phyloP scores from a whole-genome alignment of 176 grass and related monocot genomes.

The Sorghum bicolor region DNA sequence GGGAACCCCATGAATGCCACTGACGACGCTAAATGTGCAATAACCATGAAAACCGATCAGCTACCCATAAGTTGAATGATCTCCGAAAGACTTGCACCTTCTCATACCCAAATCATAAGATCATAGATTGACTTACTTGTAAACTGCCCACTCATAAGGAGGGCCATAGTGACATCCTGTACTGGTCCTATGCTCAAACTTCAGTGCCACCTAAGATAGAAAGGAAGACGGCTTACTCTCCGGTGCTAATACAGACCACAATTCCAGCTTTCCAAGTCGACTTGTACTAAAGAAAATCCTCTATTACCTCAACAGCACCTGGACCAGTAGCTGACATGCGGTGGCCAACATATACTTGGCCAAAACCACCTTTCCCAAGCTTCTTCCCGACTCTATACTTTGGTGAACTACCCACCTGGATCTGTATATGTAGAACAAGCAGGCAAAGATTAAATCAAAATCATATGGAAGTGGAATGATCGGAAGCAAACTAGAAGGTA shows the following conservation, averaged over 20 bases:
- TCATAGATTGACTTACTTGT: slow-evolving; percentile 65
- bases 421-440: slow-evolving; percentile 40
- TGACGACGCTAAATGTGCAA: slow-evolving; percentile 46
- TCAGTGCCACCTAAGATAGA: slow-evolving; percentile 73
- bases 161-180: slow-evolving; percentile 91
- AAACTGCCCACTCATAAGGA: slow-evolving; percentile 95
- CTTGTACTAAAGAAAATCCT: background rate
- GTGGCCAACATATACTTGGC: slow-evolving; percentile 97
- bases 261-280: background rate
- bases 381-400: slow-evolving; percentile 80
- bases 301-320: slow-evolving; percentile 67
- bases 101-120: slow-evolving; percentile 13
- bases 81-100: slow-evolving; percentile 18
- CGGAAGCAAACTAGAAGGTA: background rate
- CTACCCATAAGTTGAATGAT: slow-evolving; percentile 3
- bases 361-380: slow-evolving; percentile 98
- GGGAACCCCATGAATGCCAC: slow-evolving; percentile 89
- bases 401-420: slow-evolving; percentile 87
- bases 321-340: slow-evolving; percentile 54
- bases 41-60: slow-evolving; percentile 25
- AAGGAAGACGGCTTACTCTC: background rate
- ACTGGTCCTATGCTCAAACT: slow-evolving; percentile 94
- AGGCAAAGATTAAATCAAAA: slow-evolving; percentile 3
- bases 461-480: slow-evolving; percentile 16
- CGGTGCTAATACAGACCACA: background rate